Conservation (phyloP, 345 rosid genomes). For the Populus simonii region DNA sequence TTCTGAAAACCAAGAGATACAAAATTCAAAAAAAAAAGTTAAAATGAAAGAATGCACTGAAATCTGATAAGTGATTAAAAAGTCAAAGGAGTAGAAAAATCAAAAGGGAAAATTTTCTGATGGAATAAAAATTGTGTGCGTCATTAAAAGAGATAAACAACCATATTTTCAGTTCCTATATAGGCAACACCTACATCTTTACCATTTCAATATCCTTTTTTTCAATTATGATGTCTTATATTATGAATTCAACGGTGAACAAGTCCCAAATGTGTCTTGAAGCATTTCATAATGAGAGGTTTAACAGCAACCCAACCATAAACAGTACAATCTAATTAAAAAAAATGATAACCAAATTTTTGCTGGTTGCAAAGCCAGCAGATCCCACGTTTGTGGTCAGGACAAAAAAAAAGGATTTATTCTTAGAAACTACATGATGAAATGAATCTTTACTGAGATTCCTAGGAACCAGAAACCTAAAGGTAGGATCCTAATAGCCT, state of each 20-base stretch:
- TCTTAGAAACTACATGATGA: neutral
- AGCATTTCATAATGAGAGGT: neutral
- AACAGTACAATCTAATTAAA: neutral
- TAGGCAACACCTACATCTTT: neutral
- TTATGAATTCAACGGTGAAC: neutral
- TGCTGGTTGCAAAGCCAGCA: neutral
- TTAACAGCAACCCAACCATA: neutral
- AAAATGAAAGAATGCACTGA: neutral
- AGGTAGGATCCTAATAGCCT: neutral
- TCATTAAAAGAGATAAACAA: neutral
- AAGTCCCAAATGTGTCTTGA: neutral
- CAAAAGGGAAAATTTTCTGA: neutral
- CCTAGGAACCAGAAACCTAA: neutral
- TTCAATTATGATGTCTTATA: neutral
- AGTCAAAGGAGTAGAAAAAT: neutral
- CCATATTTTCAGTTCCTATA: neutral
- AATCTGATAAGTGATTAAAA: neutral
- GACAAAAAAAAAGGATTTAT: neutral
- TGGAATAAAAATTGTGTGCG: neutral
- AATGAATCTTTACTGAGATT: neutral
- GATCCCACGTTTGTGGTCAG: neutral
- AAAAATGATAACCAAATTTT: neutral
- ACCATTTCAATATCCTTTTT: neutral
- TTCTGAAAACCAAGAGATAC: conserved; percentile 46
- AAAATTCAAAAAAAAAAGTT: neutral